phyloP scores from a whole-genome alignment of 2,329 filamentous ascomycete genomes.

The Dothistroma septosporum region DNA sequence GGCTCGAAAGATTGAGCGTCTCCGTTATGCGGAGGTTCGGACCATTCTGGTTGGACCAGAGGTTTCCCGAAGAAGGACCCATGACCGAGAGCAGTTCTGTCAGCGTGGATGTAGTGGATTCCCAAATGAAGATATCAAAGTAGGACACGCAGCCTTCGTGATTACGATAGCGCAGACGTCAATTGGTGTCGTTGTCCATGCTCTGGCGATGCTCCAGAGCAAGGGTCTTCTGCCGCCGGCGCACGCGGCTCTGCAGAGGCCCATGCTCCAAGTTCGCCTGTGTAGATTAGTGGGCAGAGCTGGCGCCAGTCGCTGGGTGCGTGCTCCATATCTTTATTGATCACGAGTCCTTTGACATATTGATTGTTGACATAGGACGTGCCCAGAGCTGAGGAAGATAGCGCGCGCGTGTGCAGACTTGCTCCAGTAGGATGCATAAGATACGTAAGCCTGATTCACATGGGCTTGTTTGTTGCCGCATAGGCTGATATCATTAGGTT shows the following conservation, averaged over 20 bases:
- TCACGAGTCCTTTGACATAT: neutral
- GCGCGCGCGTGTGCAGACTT: neutral
- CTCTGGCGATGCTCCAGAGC: neutral
- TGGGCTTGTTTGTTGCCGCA: neutral
- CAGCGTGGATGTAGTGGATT: neutral
- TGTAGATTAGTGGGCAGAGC: neutral
- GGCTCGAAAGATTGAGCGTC: neutral
- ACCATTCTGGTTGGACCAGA: neutral
- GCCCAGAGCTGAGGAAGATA: neutral
- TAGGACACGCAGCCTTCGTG: neutral
- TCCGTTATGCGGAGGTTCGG: neutral
- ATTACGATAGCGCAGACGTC: neutral
- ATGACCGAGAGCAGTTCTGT: neutral
- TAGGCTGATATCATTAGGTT: neutral
- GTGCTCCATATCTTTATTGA: neutral
- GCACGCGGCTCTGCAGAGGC: neutral
- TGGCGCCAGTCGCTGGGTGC: neutral
- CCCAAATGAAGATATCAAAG: neutral
- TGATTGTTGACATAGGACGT: neutral
- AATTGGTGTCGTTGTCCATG: neutral
- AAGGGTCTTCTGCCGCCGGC: neutral
- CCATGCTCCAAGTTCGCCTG: neutral
- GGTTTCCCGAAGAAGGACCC: neutral
- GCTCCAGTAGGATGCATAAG: neutral
- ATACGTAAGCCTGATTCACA: neutral